Evolutionary conservation across 2,329 filamentous ascomycete genomes (phyloP), one percentile per base, ranked within the genome.

Genomic region (Alternaria ethzedia): DNA sequence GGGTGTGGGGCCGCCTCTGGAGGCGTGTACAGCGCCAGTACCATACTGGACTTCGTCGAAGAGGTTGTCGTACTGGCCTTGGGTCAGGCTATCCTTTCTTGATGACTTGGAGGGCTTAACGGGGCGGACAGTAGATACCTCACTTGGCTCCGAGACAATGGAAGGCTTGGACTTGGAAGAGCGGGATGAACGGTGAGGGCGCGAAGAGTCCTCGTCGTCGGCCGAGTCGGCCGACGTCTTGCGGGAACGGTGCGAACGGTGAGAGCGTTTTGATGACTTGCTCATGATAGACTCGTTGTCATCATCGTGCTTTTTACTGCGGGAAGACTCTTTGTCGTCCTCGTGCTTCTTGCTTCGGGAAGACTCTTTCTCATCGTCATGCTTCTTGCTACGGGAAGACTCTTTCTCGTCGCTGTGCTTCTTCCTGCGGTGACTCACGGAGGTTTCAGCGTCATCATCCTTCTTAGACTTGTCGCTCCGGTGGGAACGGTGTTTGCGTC

Each of bases 51-150:
- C 72, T 46, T 72, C 67, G 55, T 72, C 67, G 43, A 78, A 75
- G 60, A 74, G 54, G 5, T 64, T 68, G 46, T 77, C 76, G 57
- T 77, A 76, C 65, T 72, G 68, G 23, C 66, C 68, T 11, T 71
- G 70, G 12, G 69, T 73, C 2, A 77, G 63, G 50, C 75, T 77
- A 61, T 80, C 78, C 63, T 79, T 79, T 11, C 75, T 59, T 20
- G 65, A 64, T 23, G 59, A 58, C 32, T 64, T 71, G 41, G 67
- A 62, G 41, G 67, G 56, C 13, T 71, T 75, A 44, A 66, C 50
- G 6, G 77, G 76, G 64, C 72, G 76, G 36, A 79, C 67, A 2
- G 78, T 80, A 36, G 74, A 78, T 6, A 72, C 71, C 30, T 80
- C 78, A 57, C 77, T 79, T 26, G 74, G 70, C 59, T 79, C 78